These are phyloP conservation scores for Ceratobasidium sp. DNA, from an alignment of 1,284 basidiomycete species.

Conservation along the genomic window DNA sequence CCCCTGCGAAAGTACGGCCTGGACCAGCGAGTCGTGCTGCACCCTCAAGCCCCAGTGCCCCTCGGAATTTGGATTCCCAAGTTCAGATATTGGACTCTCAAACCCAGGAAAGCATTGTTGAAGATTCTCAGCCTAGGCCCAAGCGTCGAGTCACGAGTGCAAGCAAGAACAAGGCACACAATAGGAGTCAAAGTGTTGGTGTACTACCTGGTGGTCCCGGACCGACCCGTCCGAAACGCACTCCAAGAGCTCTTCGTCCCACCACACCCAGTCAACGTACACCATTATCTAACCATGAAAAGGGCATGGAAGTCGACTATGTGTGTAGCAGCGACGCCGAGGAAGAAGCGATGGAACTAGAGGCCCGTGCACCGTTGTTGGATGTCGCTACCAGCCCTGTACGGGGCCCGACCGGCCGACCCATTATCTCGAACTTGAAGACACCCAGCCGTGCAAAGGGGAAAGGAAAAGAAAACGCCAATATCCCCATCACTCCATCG, in stretches of 20 bases:
- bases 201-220: not conserved
- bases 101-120: not conserved
- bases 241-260: not conserved
- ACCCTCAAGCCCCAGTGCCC: not conserved
- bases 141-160: not conserved
- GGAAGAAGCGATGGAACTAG: slow-evolving; percentile 17
- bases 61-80: not conserved
- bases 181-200: slow-evolving; percentile 14
- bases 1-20: not conserved
- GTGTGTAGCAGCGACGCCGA: slow-evolving; percentile 31
- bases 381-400: not conserved
- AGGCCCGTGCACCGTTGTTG: not conserved
- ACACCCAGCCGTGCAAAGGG: not conserved
- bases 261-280: not conserved
- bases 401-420: not conserved
- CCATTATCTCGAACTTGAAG: not conserved
- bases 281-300: not conserved
- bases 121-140: not conserved
- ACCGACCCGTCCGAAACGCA: slow-evolving; percentile 1
- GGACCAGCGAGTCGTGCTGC: not conserved
- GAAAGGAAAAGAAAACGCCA: not conserved
- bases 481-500: slow-evolving; percentile 1
- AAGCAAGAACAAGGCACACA: slow-evolving; percentile 3
- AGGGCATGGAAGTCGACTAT: not conserved
- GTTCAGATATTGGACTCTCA: not conserved